Evolutionary conservation across 2,329 filamentous ascomycete genomes (phyloP), one percentile per base, ranked within the genome.

Genomic region (Raffaelea ambrosiae): DNA sequence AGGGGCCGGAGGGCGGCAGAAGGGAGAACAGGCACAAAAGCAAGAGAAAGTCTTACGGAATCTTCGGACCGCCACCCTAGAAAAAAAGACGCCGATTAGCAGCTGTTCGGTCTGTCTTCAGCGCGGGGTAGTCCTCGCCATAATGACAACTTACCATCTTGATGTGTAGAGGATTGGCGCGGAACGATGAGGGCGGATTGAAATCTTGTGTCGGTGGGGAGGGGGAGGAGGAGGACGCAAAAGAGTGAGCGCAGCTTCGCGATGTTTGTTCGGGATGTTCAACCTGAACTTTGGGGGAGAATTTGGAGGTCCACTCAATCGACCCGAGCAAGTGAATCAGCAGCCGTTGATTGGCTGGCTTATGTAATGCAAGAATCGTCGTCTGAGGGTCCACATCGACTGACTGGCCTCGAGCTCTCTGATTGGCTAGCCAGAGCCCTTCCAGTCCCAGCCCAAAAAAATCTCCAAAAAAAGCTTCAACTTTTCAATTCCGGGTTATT

Each of bases 21-120:
- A 29, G 7, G 26, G 26, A 29, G 26, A 13, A 13, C 26, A 29
- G 26, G 26, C 26, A 13, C 7, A 29, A 29, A 13, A 29, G 7
- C 26, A 13, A 29, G 26, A 29, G 26, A 29, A 19, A 36, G n/a
- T 44, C 71, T 75, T 67, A 79, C 76, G 72, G 73, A 61, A 79
- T 66, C 66, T 68, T 70, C 64, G 79, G 83, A 73, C 89, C 88
- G 72, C 86, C 86, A 73, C 86, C 86, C 84, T 83, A 55, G 21
- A 47, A 52, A 44, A 4, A 19, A 5, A 38, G 8, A 38, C 19
- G 53, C 50, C 46, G 55, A 65, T 79, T 66, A 79, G 73, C 56
- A 51, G 47, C 20, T 9, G 21, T 33, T 19, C 20, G 7, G 26
- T 5, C 33, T 33, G 9, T 9, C 35, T 38, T 7, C 35, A 5